Conservation (phyloP, 1,284 basidiomycete species). For the Athelia psychrophila region DNA sequence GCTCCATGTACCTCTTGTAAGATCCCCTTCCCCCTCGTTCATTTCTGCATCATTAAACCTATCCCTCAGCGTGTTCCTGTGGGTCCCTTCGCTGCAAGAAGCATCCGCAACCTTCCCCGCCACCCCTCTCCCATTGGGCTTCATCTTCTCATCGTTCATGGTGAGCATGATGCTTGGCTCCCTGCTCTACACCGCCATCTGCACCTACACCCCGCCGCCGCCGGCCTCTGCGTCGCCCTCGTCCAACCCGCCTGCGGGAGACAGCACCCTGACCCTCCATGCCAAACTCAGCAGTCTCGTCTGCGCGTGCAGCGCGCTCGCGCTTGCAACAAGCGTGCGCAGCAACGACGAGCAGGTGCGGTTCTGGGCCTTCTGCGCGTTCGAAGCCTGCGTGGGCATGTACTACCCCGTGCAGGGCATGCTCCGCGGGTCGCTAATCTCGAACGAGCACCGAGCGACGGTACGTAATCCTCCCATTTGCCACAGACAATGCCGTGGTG, state of each 20-base stretch:
- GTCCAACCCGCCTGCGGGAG: slow-evolving; percentile 11
- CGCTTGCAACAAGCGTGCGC: slow-evolving; percentile 52
- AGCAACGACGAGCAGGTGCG: slow-evolving; percentile 44
- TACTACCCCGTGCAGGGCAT: slow-evolving; percentile 80
- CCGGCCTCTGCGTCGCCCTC: slow-evolving; percentile 8
- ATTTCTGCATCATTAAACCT: background rate
- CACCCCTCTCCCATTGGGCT: slow-evolving; percentile 57
- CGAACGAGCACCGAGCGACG: slow-evolving; percentile 72
- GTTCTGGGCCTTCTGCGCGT: slow-evolving; percentile 73
- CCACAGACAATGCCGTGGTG: no score
- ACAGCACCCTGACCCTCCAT: slow-evolving; percentile 53
- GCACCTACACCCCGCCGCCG: slow-evolving; percentile 34
- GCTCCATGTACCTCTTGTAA: slow-evolving; percentile 73
- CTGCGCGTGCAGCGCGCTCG: slow-evolving; percentile 55
- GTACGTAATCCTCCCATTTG: no score
- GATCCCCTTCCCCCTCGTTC: background rate
- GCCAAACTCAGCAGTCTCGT: slow-evolving; percentile 66
- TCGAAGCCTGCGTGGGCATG: slow-evolving; percentile 75
- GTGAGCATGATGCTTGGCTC: slow-evolving; percentile 78
- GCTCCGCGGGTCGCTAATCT: slow-evolving; percentile 63
- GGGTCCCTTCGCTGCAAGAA: slow-evolving; percentile 74
- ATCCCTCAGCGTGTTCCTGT: slow-evolving; percentile 57
- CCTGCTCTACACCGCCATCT: slow-evolving; percentile 58
- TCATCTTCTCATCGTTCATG: slow-evolving; percentile 79
- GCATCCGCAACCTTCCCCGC: slow-evolving; percentile 31